These are phyloP conservation scores for Colletotrichum neosansevieriae DNA, from an alignment of 2,329 filamentous ascomycete genomes.

Conservation along the genomic window DNA sequence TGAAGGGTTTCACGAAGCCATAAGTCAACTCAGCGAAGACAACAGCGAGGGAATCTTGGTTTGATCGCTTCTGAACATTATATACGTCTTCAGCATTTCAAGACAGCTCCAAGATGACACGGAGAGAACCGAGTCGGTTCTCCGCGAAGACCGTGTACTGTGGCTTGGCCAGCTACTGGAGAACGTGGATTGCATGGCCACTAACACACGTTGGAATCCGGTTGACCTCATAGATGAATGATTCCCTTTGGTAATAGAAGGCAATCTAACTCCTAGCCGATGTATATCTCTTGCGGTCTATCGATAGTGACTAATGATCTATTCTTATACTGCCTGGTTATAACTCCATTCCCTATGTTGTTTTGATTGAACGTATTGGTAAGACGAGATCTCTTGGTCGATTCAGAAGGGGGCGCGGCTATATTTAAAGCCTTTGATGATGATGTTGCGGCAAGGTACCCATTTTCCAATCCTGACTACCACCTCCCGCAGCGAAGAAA, in stretches of 20 bases:
- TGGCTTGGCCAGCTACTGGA: constrained; percentile 42
- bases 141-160: constrained; percentile 36
- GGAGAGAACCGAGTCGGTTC: neutral
- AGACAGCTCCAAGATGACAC: neutral
- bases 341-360: no score
- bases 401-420: no score
- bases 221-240: neutral
- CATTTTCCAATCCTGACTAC: constrained; percentile 21
- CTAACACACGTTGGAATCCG: constrained; percentile 1
- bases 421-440: neutral
- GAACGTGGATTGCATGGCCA: constrained; percentile 35
- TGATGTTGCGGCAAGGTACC: neutral
- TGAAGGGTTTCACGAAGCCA: constrained; percentile 20
- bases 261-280: no score
- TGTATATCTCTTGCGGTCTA: no score
- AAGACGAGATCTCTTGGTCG: no score
- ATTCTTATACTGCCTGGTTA: no score
- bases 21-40: constrained; percentile 9
- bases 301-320: no score
- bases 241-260: no score
- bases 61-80: constrained; percentile 37
- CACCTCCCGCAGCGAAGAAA: neutral
- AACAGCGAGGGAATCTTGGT: constrained; percentile 37
- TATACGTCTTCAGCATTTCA: constrained; percentile 35
- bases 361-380: no score